These are phyloP conservation scores for Rhizopogon hawkerae DNA, from an alignment of 1,284 basidiomycete genomes.

Conservation along the genomic window DNA sequence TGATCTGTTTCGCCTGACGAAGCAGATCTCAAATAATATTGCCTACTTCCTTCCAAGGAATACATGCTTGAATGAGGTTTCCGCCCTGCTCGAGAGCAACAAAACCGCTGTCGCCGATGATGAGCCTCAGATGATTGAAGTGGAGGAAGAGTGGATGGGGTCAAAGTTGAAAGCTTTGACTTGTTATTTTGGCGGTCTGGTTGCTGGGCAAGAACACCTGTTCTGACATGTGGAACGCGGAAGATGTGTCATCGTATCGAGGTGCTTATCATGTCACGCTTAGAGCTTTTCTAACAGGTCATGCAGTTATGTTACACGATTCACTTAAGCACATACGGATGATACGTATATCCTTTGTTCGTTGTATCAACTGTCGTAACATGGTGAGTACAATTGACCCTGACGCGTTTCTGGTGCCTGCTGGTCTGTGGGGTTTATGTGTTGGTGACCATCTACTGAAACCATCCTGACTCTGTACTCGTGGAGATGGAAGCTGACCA, in stretches of 20 bases:
- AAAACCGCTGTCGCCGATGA: constrained; percentile 14
- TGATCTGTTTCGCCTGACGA: constrained; percentile 69
- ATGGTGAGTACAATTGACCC: neutral
- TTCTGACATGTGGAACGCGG: constrained; percentile 30
- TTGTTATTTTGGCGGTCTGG: constrained; percentile 75
- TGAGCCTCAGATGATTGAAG: constrained; percentile 51
- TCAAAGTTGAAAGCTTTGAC: constrained; percentile 76
- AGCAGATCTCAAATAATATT: constrained; percentile 68
- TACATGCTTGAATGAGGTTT: constrained; percentile 66
- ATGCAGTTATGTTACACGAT: no score
- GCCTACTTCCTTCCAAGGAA: constrained; percentile 92
- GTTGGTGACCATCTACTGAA: no score
- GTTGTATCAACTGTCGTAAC: no score
- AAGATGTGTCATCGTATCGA: neutral
- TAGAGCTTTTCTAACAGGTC: no score
- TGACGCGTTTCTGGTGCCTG: neutral
- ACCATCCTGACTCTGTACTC: no score
- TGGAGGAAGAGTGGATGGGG: constrained; percentile 89
- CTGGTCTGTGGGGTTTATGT: neutral
- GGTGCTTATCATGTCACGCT: no score
- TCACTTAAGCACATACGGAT: no score
- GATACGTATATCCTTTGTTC: no score
- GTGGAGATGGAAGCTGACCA: neutral
- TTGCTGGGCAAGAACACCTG: constrained; percentile 51
- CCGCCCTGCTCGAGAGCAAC: constrained; percentile 23